phyloP scores from a whole-genome alignment of 192 early-diverging fungal species.

The Helicostylum pulchrum region DNA sequence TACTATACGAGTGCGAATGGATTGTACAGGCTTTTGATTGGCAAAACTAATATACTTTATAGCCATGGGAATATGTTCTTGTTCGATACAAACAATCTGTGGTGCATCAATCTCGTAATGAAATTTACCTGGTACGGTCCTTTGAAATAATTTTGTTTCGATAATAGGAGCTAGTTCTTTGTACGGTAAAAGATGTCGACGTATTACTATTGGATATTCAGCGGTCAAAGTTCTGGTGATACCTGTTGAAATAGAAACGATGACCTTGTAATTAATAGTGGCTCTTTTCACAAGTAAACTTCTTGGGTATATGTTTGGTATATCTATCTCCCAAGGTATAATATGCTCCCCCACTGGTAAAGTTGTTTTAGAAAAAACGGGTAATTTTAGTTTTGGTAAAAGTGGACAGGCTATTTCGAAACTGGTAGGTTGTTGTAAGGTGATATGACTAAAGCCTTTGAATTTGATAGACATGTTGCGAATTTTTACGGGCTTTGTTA shows the following conservation, averaged over 20 bases:
- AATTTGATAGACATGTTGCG: constrained; percentile 34
- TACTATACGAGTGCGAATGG: constrained; percentile 26
- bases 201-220: constrained; percentile 21
- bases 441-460: constrained; percentile 29
- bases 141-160: constrained; percentile 25
- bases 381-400: constrained; percentile 26
- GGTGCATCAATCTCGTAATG: constrained; percentile 34
- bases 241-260: constrained; percentile 21
- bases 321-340: constrained; percentile 32
- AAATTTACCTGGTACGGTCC: constrained; percentile 35
- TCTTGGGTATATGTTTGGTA: constrained; percentile 28
- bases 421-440: not conserved
- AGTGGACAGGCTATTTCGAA: constrained; percentile 1
- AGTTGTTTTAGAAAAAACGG: constrained; percentile 7
- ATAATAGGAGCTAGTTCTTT: constrained; percentile 23
- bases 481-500: constrained; percentile 30
- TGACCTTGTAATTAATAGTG: constrained; percentile 16
- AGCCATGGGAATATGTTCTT: constrained; percentile 17
- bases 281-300: constrained; percentile 21
- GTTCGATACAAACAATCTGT: constrained; percentile 24
- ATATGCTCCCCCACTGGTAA: constrained; percentile 22
- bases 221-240: constrained; percentile 25
- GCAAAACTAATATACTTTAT: constrained; percentile 28
- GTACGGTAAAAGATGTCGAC: constrained; percentile 23
- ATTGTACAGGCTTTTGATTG: constrained; percentile 27